phyloP scores from a whole-genome alignment of 495 filamentous ascomycete genomes.

The Penicillium flavigenum region DNA sequence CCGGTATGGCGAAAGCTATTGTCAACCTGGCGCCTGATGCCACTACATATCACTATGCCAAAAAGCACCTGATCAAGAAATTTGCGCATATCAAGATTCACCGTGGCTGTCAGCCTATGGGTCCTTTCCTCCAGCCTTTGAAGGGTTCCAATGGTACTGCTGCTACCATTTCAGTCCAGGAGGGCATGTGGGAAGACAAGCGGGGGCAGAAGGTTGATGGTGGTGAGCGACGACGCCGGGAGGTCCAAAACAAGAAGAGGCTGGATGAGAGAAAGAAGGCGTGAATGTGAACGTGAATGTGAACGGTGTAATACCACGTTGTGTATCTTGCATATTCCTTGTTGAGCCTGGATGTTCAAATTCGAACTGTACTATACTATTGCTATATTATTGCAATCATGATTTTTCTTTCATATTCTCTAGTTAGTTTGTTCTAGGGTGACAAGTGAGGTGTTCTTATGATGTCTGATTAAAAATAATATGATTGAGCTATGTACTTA shows the following conservation, averaged over 20 bases:
- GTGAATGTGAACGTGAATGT: conserved; percentile 16
- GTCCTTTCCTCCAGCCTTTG: conserved; percentile 65
- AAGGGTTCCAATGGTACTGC: conserved; percentile 60
- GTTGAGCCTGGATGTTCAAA: conserved; percentile 17
- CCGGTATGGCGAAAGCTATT: conserved; percentile 58
- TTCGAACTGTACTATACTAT: conserved; percentile 29
- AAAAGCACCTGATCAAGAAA: conserved; percentile 41
- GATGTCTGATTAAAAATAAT: conserved; percentile 13
- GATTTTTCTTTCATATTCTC: conserved; percentile 1
- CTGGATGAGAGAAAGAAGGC: conserved; percentile 49
- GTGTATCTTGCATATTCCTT: conserved; percentile 28
- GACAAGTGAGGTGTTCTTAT: background rate
- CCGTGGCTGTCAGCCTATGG: conserved; percentile 62
- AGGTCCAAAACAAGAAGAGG: conserved; percentile 71
- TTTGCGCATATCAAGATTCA: conserved; percentile 65
- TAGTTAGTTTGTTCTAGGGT: background rate
- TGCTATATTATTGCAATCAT: conserved; percentile 20
- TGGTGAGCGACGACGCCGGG: conserved; percentile 83
- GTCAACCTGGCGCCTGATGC: conserved; percentile 69
- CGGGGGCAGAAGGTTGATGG: conserved; percentile 92
- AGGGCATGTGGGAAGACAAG: conserved; percentile 85
- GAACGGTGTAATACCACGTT: conserved; percentile 1
- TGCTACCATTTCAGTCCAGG: conserved; percentile 65
- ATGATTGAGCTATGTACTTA: conserved; percentile 2
- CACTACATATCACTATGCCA: conserved; percentile 40